These are phyloP conservation scores for Trichophyton benhamiae DNA, from an alignment of 2,329 filamentous ascomycete genomes.

Conservation along the genomic window DNA sequence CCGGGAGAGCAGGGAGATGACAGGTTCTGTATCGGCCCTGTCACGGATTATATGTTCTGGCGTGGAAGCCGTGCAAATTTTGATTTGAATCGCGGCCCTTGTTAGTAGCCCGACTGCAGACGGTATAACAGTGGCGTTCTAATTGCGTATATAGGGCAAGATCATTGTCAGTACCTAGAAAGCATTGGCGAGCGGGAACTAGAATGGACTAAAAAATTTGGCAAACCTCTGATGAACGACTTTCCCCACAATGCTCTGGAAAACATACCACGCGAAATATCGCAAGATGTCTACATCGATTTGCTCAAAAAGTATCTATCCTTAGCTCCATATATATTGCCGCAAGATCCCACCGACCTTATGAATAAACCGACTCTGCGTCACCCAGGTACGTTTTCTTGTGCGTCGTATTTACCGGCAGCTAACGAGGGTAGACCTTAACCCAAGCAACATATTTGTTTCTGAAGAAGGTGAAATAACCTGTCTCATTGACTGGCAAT, in stretches of 20 bases:
- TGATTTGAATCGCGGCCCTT: slow-evolving; percentile 5
- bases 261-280: slow-evolving; percentile 8
- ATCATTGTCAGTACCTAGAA: slow-evolving; percentile 7
- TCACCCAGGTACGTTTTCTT: slow-evolving; percentile 13
- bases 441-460: slow-evolving; percentile 12
- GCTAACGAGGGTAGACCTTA: slow-evolving; percentile 7
- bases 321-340: slow-evolving; percentile 10
- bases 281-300: slow-evolving; percentile 4
- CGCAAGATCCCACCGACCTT: background rate
- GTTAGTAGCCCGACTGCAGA: background rate
- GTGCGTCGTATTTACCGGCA: too few relatives aligned
- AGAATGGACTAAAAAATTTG: slow-evolving; percentile 10
- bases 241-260: slow-evolving; percentile 9
- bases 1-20: slow-evolving; percentile 11
- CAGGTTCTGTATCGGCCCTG: slow-evolving; percentile 13
- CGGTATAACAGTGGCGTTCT: slow-evolving; percentile 4
- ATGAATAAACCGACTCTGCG: slow-evolving; percentile 11
- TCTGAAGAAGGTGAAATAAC: slow-evolving; percentile 7
- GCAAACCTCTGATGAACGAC: slow-evolving; percentile 8
- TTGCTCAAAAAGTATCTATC: slow-evolving; percentile 11
- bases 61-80: slow-evolving; percentile 9
- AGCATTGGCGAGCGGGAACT: slow-evolving; percentile 7
- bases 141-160: slow-evolving; percentile 5
- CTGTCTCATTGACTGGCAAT: slow-evolving; percentile 14
- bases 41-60: slow-evolving; percentile 13